Conservation (phyloP, 2,329 filamentous ascomycete species). For the Zelopaecilomyces penicillatus region DNA sequence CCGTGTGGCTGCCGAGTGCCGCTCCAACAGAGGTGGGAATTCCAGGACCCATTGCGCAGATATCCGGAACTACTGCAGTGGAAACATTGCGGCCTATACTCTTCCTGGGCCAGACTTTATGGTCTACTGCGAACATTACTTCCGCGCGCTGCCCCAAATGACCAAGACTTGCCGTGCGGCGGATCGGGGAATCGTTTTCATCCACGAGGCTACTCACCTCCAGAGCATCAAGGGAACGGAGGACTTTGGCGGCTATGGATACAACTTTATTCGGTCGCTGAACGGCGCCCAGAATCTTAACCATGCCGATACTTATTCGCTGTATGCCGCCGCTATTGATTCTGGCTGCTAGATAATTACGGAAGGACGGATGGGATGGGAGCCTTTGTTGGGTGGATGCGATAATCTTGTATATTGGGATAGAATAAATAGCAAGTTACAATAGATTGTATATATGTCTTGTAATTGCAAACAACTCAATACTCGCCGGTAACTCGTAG, state of each 20-base stretch:
- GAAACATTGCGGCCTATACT: not conserved
- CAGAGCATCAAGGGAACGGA: conserved; percentile 43
- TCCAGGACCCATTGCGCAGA: not conserved
- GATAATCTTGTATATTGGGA: no score
- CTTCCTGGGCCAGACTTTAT: not conserved
- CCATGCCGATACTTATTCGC: conserved; percentile 12
- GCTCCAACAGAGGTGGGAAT: not conserved
- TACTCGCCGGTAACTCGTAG: no score
- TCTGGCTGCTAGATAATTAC: conserved; percentile 2
- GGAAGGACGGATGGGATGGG: no score
- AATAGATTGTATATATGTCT: no score
- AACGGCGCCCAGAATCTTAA: conserved; percentile 8
- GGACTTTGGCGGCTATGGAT: conserved; percentile 10
- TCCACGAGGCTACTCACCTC: conserved; percentile 55
- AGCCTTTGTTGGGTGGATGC: no score
- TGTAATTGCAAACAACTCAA: no score
- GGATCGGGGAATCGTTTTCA: conserved; percentile 17
- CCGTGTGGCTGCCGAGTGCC: not conserved
- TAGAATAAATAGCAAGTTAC: no score
- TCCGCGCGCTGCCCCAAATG: not conserved
- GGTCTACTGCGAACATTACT: not conserved
- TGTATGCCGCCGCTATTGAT: conserved; percentile 12
- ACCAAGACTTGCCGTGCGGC: not conserved
- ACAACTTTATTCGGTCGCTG: conserved; percentile 8
- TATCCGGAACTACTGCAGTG: not conserved